phyloP scores from a whole-genome alignment of 1,139 yeast species.

The Meyerozyma elateridarum region DNA sequence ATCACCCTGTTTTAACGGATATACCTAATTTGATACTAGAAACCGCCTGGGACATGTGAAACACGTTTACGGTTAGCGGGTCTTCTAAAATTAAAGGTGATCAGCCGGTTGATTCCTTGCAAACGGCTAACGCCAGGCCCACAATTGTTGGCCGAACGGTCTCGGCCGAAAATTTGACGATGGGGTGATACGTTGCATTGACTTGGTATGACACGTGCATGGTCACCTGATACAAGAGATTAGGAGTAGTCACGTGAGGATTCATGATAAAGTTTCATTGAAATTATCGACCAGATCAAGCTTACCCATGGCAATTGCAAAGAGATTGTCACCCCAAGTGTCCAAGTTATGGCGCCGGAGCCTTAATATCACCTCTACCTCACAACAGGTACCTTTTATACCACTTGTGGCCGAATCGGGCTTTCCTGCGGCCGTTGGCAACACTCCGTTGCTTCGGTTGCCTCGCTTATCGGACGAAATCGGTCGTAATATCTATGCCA shows the following conservation, averaged over 20 bases:
- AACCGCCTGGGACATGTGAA: too few relatives aligned
- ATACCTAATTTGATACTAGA: too few relatives aligned
- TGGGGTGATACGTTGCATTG: too few relatives aligned
- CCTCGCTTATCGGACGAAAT: conserved; percentile 55
- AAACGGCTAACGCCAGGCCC: too few relatives aligned
- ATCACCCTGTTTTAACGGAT: too few relatives aligned
- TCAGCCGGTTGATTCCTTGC: too few relatives aligned
- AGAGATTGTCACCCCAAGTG: conserved; percentile 1
- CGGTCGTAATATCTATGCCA: conserved; percentile 78
- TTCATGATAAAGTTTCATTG: background rate
- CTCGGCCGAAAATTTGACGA: too few relatives aligned
- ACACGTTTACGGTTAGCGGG: too few relatives aligned
- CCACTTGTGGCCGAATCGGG: conserved; percentile 63
- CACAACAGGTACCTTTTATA: conserved; percentile 42
- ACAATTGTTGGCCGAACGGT: too few relatives aligned
- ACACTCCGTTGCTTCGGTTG: conserved; percentile 74
- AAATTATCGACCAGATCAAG: conserved; percentile 4
- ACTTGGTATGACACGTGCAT: background rate
- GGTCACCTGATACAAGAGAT: background rate
- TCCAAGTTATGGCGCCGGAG: conserved; percentile 11
- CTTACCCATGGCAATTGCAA: too few relatives aligned
- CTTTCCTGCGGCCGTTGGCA: conserved; percentile 75
- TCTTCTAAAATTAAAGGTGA: too few relatives aligned
- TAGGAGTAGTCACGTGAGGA: conserved; percentile 6
- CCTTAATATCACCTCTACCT: conserved; percentile 10